Conservation (phyloP, 2,329 filamentous ascomycete species). For the Aspergillus alliaceus region DNA sequence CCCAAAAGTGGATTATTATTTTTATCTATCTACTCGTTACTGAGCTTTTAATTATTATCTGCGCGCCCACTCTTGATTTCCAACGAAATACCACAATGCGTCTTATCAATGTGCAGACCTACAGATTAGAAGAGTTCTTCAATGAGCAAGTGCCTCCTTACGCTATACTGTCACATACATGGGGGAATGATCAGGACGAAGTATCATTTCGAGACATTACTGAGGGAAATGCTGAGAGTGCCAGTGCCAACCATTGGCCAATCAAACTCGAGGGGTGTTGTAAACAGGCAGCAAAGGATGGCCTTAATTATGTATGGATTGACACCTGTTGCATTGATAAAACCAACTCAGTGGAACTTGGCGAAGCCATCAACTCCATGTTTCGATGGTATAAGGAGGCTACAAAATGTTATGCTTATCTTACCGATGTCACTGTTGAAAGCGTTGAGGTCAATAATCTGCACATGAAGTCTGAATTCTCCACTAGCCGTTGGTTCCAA, state of each 20-base stretch:
- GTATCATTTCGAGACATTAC: neutral
- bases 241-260: neutral
- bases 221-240: neutral
- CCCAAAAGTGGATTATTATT: no score
- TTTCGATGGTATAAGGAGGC: neutral
- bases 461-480: neutral
- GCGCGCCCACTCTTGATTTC: rapidly evolving
- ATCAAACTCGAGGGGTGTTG: neutral
- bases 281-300: neutral
- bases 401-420: neutral
- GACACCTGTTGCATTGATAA: neutral
- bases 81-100: neutral
- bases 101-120: neutral
- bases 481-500: neutral
- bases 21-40: neutral
- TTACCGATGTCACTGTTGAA: neutral
- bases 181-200: neutral
- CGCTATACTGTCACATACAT: neutral
- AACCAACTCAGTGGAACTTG: neutral
- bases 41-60: neutral
- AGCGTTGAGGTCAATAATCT: neutral
- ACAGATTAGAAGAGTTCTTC: neutral
- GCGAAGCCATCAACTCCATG: neutral
- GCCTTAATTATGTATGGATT: neutral
- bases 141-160: neutral